Percentiles rank a stretch among this genome's conserved stretches.
Evolutionary conservation across 345 rosid species (phyloP).

Genomic region (Turritis glabra): DNA sequence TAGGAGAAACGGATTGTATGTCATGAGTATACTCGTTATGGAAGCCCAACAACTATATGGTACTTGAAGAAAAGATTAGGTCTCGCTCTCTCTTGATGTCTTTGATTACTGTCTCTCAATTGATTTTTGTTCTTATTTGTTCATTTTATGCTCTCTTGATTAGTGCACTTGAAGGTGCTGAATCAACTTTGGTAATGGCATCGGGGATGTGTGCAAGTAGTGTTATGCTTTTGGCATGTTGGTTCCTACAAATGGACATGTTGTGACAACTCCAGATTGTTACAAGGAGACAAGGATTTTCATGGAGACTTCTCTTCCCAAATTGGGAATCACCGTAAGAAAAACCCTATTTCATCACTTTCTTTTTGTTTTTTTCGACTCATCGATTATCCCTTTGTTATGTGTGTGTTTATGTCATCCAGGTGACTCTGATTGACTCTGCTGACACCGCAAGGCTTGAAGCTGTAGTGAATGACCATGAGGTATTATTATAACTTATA

Average conservation of each 20-base stretch:
- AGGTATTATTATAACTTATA: constrained; percentile 43
- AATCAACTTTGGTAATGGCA: constrained; percentile 80
- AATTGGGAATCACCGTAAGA: constrained; percentile 68
- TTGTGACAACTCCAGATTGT: constrained; percentile 86
- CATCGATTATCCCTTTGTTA: neutral
- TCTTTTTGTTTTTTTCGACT: neutral
- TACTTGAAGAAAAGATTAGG: constrained; percentile 50
- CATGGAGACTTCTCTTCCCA: constrained; percentile 80
- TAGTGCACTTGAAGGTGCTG: constrained; percentile 96
- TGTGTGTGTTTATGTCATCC: constrained; percentile 26
- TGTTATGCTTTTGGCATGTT: constrained; percentile 72
- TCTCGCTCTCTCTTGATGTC: neutral
- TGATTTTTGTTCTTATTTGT: neutral
- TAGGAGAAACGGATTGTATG: constrained; percentile 73
- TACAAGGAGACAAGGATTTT: constrained; percentile 80
- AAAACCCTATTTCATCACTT: neutral
- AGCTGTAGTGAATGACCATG: constrained; percentile 56
- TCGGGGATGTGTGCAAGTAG: constrained; percentile 95
- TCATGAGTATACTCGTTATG: constrained; percentile 88
- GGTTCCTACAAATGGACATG: constrained; percentile 84
- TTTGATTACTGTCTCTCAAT: neutral
- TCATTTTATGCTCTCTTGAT: neutral
- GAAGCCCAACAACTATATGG: constrained; percentile 80
- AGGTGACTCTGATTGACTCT: constrained; percentile 83
- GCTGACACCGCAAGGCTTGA: constrained; percentile 66